Conservation (phyloP, 805 yeast genomes). For the Yarrowia divulgata region DNA sequence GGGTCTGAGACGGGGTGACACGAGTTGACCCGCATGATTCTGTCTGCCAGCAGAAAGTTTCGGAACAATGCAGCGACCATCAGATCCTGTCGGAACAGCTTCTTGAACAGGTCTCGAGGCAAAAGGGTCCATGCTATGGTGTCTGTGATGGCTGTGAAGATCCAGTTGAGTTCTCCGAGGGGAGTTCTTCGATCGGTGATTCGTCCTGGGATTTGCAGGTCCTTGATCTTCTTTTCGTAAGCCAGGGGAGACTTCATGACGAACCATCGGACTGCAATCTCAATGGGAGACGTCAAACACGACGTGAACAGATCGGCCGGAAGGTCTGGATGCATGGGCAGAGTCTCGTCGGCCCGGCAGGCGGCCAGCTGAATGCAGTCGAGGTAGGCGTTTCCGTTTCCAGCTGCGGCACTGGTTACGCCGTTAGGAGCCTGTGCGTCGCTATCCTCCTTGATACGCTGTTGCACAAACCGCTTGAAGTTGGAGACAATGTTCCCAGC, state of each 20-base stretch:
- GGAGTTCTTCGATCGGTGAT: slow-evolving; percentile 94
- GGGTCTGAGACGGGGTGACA: slow-evolving; percentile 97
- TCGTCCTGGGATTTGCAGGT: slow-evolving; percentile 83
- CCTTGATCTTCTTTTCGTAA: slow-evolving; percentile 48
- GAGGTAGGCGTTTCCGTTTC: slow-evolving; percentile 54
- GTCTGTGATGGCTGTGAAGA: slow-evolving; percentile 96
- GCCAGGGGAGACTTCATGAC: slow-evolving; percentile 66
- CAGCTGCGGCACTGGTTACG: slow-evolving; percentile 50
- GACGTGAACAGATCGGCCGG: slow-evolving; percentile 97
- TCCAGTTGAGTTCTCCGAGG: slow-evolving; percentile 95
- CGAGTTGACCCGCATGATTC: slow-evolving; percentile 91
- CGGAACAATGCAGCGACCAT: slow-evolving; percentile 97
- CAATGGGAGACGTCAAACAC: slow-evolving; percentile 94
- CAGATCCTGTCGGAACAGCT: slow-evolving; percentile 90
- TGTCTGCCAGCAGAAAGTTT: slow-evolving; percentile 87
- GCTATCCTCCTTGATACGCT: slow-evolving; percentile 81
- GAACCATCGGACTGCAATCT: slow-evolving; percentile 90
- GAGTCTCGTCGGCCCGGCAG: slow-evolving; percentile 80
- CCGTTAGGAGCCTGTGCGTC: slow-evolving; percentile 65
- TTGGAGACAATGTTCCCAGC: slow-evolving; percentile 93
- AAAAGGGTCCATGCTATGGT: slow-evolving; percentile 97
- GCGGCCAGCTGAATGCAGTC: slow-evolving; percentile 96
- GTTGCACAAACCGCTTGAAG: slow-evolving; percentile 87
- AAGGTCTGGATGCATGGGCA: slow-evolving; percentile 91
- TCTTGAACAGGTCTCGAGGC: slow-evolving; percentile 85